phyloP scores from a whole-genome alignment of 2,329 filamentous ascomycete genomes.

The Phoma herbarum region DNA sequence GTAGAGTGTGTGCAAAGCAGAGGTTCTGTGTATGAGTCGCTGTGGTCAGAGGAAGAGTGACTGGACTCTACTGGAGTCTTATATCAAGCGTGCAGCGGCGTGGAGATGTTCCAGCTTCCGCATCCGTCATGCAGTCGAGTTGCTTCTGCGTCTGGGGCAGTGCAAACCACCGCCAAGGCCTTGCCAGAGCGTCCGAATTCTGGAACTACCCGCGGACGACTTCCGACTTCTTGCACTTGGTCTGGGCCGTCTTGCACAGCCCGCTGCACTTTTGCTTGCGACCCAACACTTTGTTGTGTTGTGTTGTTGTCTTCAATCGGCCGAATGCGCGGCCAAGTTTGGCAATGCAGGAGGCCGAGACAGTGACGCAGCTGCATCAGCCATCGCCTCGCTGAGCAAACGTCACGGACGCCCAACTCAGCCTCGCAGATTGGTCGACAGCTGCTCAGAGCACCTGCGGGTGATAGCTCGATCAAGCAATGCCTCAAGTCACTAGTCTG shows the following conservation, averaged over 20 bases:
- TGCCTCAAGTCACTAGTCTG: constrained; percentile 12
- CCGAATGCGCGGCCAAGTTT: constrained; percentile 27
- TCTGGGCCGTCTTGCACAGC: constrained; percentile 23
- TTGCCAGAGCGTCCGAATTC: constrained; percentile 26
- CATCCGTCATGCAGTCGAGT: constrained; percentile 21
- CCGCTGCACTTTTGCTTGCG: constrained; percentile 10
- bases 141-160: constrained; percentile 23
- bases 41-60: constrained; percentile 26
- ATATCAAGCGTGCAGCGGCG: constrained; percentile 22
- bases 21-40: constrained; percentile 16
- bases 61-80: constrained; percentile 32
- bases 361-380: constrained; percentile 22
- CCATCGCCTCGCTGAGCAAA: constrained; percentile 6
- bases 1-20: neutral
- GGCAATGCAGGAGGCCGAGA: constrained; percentile 23
- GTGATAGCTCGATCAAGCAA: constrained; percentile 7
- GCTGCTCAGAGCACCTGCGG: no score
- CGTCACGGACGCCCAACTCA: constrained; percentile 30
- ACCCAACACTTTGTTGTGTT: constrained; percentile 1
- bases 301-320: constrained; percentile 17
- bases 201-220: constrained; percentile 11
- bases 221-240: constrained; percentile 6
- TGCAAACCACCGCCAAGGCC: constrained; percentile 27
- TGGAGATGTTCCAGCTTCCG: constrained; percentile 31
- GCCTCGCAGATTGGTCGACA: constrained; percentile 32